Conservation (phyloP, 2,329 filamentous ascomycete species). For the Botrytis fragariae region DNA sequence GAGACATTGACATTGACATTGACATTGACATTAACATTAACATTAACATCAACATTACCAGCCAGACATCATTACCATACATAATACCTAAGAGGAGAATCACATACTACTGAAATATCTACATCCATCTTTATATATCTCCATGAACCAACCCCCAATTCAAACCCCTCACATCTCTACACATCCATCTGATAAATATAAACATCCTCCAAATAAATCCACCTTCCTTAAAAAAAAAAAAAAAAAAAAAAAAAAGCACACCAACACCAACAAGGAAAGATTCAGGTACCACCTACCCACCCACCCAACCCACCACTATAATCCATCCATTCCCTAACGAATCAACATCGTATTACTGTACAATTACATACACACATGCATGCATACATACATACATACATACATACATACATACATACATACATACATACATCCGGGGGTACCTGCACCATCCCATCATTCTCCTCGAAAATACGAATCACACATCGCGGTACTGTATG, state of each 20-base stretch:
- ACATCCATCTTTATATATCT: too few relatives aligned
- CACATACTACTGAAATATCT: too few relatives aligned
- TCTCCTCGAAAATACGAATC: slow-evolving; percentile 5
- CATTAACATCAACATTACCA: too few relatives aligned
- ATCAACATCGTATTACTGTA: slow-evolving; percentile 1
- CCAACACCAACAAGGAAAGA: background rate
- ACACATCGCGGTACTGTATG: background rate
- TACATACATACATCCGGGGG: background rate
- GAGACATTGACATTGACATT: too few relatives aligned
- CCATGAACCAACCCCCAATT: too few relatives aligned
- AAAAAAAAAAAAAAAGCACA: background rate
- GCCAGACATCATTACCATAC: background rate
- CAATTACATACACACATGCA: too few relatives aligned
- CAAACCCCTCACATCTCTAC: too few relatives aligned
- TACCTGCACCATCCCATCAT: slow-evolving; percentile 2
- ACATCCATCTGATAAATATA: too few relatives aligned
- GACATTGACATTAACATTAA: too few relatives aligned
- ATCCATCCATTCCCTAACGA: background rate
- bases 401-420: background rate
- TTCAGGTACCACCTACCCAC: background rate
- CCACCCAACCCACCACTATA: too few relatives aligned
- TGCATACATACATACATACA: background rate
- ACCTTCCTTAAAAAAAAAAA: too few relatives aligned
- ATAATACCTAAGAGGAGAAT: background rate
- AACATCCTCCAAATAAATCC: too few relatives aligned